Evolutionary conservation across 352 stramenopile genomes (phyloP).

Genomic region (Phytophthora syringae): DNA sequence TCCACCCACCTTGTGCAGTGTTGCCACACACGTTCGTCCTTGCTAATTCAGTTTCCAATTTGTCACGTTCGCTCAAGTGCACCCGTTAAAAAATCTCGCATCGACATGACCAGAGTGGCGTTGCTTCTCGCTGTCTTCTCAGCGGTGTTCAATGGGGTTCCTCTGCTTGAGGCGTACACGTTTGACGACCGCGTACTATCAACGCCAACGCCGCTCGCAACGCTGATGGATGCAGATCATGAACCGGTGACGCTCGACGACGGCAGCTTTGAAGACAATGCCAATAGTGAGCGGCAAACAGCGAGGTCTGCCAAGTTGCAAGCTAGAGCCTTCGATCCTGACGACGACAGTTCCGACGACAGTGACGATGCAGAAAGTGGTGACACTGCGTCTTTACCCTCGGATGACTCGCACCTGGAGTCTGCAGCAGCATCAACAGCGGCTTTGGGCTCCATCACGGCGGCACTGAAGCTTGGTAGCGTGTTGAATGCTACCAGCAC

Average conservation of each 20-base stretch:
- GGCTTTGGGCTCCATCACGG: slow-evolving; percentile 8
- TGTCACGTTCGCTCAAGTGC: background rate
- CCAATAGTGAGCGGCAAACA: background rate
- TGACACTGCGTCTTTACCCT: background rate
- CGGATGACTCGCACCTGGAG: background rate
- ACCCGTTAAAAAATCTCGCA: background rate
- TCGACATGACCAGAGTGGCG: background rate
- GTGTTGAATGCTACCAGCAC: slow-evolving; percentile 38
- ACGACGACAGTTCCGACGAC: slow-evolving; percentile 13
- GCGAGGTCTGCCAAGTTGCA: background rate
- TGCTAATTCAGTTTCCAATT: slow-evolving; percentile 17
- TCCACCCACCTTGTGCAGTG: too few species aligned
- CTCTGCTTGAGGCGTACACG: slow-evolving; percentile 1
- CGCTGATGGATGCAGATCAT: background rate
- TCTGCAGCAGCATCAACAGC: background rate
- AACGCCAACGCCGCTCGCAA: slow-evolving; percentile 1
- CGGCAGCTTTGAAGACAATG: background rate
- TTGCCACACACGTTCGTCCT: background rate
- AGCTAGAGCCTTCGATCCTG: background rate
- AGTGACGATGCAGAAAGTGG: slow-evolving; percentile 11
- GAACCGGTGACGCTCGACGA: background rate
- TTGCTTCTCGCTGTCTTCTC: slow-evolving; percentile 6
- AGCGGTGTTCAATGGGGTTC: background rate
- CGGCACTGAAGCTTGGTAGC: slow-evolving; percentile 30
- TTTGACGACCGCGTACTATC: background rate